These are phyloP conservation scores for Fusarium nelsonii DNA, from an alignment of 2,329 filamentous ascomycete genomes.

Conservation along the genomic window DNA sequence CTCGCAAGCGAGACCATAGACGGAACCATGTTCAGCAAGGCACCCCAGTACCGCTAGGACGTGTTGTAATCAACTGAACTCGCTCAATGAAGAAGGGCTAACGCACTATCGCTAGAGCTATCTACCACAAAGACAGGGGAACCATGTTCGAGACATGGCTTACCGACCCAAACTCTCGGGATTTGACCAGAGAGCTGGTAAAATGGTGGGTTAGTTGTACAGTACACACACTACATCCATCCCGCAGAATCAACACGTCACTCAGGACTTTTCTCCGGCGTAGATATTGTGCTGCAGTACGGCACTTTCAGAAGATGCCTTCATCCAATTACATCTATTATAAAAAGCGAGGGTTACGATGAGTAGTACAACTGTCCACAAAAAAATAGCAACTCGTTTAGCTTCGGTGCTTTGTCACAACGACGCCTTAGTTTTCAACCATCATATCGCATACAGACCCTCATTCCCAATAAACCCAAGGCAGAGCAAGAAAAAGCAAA, in stretches of 20 bases:
- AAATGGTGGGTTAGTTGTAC: conserved; percentile 40
- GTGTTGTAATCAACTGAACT: background rate
- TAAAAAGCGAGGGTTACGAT: background rate
- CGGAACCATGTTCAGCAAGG: background rate
- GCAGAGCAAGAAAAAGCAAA: conserved; percentile 8
- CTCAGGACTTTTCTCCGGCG: background rate
- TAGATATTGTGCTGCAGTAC: background rate
- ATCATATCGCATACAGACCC: conserved; percentile 34
- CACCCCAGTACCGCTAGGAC: background rate
- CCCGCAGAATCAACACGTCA: background rate
- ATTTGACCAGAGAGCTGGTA: conserved; percentile 51
- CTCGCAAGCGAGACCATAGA: conserved; percentile 1
- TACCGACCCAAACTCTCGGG: conserved; percentile 54
- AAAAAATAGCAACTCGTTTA: background rate
- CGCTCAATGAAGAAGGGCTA: conserved; percentile 9
- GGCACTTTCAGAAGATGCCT: conserved; percentile 1
- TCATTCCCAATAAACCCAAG: conserved; percentile 15
- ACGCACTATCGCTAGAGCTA: conserved; percentile 24
- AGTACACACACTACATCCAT: conserved; percentile 6
- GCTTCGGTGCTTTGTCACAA: conserved; percentile 17
- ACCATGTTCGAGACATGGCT: conserved; percentile 50
- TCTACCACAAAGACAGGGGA: conserved; percentile 46
- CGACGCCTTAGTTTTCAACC: conserved; percentile 16
- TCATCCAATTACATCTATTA: background rate
- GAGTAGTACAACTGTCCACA: background rate